Base-by-base conservation (phyloP, 163 green algal genomes). In the Chloromonas sp. region DNA sequence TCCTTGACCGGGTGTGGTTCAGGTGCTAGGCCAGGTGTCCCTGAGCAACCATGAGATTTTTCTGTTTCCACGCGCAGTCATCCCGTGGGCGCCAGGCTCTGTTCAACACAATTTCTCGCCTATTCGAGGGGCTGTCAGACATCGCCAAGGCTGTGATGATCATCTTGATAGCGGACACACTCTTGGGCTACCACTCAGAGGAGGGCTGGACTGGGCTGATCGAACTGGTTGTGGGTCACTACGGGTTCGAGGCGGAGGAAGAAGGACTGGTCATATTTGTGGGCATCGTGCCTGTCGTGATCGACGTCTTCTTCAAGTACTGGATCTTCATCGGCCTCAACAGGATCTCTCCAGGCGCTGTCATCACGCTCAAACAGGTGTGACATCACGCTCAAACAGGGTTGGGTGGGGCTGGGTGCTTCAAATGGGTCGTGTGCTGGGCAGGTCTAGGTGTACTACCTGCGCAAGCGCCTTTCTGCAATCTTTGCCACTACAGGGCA, bases 101-200 rank as follows among this genome's bases (percentile, higher is more conserved):
- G 60, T 93, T 94, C 83, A 89, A 88, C 79, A 96, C 95, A 8
- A 81, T 97, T 1, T 88, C 89, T 13, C 92, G 95, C 62, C 84
- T 98, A 0, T 96, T 97, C 81, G 91, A 92, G 59, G 95, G 95
- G 13, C 91, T 98, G 79, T 61, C 83, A 15, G 89, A 94, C 76
- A 94, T 92, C 60, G 92, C 88, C 60, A 95, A 94, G 88, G 95
- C 95, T 0, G 97, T 98, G 81, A 85, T 96, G 62, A 98, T 98
- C 92, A 98, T 98, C 88, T 89, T 97, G n/a, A 87, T 93, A 70
- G 96, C 95, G 1, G 95, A 98, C 90, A 97, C 95, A 60, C 84
- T 98, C 80, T 87, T 98, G 80, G 95, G 96, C 0, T 98, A 98
- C 87, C 96, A 98, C 88, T 98, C 95, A 5, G 96, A 98, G 87